phyloP scores from a whole-genome alignment of 768 basidiomycete genomes.

The Roridomyces roridus region DNA sequence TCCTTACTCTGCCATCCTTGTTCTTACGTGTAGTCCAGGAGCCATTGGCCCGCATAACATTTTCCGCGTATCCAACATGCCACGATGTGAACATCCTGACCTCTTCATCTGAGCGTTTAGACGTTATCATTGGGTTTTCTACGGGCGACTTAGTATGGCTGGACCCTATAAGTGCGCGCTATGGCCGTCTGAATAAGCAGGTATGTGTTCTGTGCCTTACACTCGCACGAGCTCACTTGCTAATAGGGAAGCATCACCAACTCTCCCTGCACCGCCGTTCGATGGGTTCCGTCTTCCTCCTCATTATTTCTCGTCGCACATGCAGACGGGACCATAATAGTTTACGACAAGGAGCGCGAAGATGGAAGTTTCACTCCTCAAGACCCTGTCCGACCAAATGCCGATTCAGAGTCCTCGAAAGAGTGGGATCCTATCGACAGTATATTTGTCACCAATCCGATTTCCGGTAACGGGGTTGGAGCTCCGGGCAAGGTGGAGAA shows the following conservation, averaged over 20 bases:
- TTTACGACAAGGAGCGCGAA: slow-evolving; percentile 91
- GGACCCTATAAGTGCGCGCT: slow-evolving; percentile 81
- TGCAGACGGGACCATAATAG: slow-evolving; percentile 86
- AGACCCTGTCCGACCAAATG: slow-evolving; percentile 46
- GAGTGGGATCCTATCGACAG: slow-evolving; percentile 82
- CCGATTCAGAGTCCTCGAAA: slow-evolving; percentile 40
- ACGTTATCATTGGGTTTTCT: slow-evolving; percentile 89
- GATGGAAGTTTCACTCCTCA: slow-evolving; percentile 78
- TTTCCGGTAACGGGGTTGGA: slow-evolving; percentile 48
- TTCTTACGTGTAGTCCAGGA: slow-evolving; percentile 59
- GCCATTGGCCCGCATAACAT: slow-evolving; percentile 82
- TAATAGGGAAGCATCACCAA: slow-evolving; percentile 75
- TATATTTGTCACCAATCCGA: slow-evolving; percentile 81
- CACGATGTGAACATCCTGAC: slow-evolving; percentile 87
- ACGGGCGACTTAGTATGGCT: slow-evolving; percentile 98
- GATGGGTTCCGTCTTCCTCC: slow-evolving; percentile 84
- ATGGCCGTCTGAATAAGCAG: slow-evolving; percentile 89
- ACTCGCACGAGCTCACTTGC: slow-evolving; percentile 15
- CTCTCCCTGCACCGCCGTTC: slow-evolving; percentile 87
- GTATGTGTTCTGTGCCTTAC: slow-evolving; percentile 40
- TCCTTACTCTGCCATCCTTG: background rate
- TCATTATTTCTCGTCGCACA: slow-evolving; percentile 88
- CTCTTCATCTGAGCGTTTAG: slow-evolving; percentile 77
- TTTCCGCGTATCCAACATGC: slow-evolving; percentile 88
- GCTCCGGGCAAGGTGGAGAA: slow-evolving; percentile 70